These are phyloP conservation scores for Ramaria sp. DNA, from an alignment of 768 basidiomycete species.

Conservation along the genomic window DNA sequence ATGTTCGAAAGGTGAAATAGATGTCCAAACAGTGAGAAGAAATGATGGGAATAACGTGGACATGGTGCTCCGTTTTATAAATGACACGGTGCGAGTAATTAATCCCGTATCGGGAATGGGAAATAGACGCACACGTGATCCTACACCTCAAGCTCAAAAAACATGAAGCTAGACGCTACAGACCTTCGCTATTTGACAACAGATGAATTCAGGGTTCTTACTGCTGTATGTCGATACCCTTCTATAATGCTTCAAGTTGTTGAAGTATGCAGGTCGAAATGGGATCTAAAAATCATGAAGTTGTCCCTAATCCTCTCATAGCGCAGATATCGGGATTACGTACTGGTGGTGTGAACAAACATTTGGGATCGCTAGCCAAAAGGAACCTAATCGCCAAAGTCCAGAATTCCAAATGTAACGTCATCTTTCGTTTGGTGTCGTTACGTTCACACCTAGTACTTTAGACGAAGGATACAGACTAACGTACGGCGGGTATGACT, in stretches of 20 bases:
- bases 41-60: not conserved
- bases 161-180: constrained; percentile 89
- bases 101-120: not conserved
- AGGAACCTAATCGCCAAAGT: constrained; percentile 82
- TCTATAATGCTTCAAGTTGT: not conserved
- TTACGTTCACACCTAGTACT: not conserved
- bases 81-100: not conserved
- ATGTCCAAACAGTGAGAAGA: not conserved
- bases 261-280: constrained; percentile 70
- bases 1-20: not conserved
- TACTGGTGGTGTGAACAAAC: constrained; percentile 88
- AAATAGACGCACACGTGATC: not conserved
- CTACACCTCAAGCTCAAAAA: not conserved
- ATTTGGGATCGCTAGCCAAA: constrained; percentile 84
- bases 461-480: constrained; percentile 94
- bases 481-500: constrained; percentile 99
- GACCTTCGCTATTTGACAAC: constrained; percentile 87
- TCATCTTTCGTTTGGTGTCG: not conserved
- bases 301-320: constrained; percentile 83
- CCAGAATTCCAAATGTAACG: constrained; percentile 82
- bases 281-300: constrained; percentile 96
- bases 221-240: constrained; percentile 47
- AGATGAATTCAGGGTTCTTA: constrained; percentile 93
- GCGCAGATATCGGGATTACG: constrained; percentile 88
- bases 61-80: not conserved